Base-by-base conservation (phyloP, 192 early-diverging fungal species). In the Coemansia sp. region DNA sequence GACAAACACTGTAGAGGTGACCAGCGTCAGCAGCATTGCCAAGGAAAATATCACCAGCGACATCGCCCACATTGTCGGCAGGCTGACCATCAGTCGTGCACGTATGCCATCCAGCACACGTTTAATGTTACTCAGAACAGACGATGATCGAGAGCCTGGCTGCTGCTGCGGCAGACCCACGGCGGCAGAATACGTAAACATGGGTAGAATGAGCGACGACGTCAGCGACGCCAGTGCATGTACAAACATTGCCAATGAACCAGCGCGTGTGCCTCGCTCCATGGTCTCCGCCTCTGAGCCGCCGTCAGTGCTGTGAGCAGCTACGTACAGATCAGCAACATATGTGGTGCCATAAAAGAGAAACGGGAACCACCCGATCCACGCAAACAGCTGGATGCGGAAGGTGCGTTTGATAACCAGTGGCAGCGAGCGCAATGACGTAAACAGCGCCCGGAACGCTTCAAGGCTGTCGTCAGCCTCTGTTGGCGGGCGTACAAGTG, bases 321-420 rank as follows among this genome's bases (percentile, higher is more conserved):
- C 62, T 8, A 69, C 63, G 26, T 71, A 64, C 56, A 74, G 60
- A 18, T 71, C 64, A 23, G 79, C 81, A 9, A 83, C 71, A 53
- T 79, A 82, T 6, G 81, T 81, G 4, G 76, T 78, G 64, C 89
- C 85, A 75, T 96, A 98, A 65, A 97, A 97, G 7, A 98, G 79
- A 68, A 97, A 95, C 5, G 95, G 93, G 63, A 98, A 98, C 92
- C 94, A 94, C 9, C 91, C 94, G 71, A 96, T 87, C 95, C 95
- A 98, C 24, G 90, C 86, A 83, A 94, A 94, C 58, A 98, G 90
- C 68, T 98, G 95, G 11, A 93, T 85, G 58, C 89, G 89, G 69
- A 91, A 95, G 17, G 97, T 81, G 53, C 82, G 76, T 52, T 89
- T 89, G 21, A 96, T 82, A 7, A 88, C 82, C 3, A 11, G 53